Percentiles rank a stretch among this genome's conserved stretches.
Conservation (phyloP, 768 basidiomycete genomes). For the Serendipita sp. region DNA sequence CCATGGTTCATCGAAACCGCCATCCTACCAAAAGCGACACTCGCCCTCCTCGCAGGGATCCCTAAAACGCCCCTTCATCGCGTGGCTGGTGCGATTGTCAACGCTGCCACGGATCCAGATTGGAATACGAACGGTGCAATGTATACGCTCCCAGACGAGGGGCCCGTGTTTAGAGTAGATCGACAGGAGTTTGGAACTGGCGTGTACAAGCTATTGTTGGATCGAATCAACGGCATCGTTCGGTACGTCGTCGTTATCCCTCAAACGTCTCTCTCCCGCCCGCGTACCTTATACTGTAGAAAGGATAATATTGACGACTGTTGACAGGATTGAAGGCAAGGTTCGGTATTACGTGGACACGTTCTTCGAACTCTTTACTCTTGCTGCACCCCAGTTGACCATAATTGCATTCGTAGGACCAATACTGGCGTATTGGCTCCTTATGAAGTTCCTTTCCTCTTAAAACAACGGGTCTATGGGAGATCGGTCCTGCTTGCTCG, state of each 20-base stretch:
- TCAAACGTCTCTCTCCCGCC: too few species aligned
- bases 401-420: background rate
- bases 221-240: background rate
- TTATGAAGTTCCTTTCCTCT: background rate
- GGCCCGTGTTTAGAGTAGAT: conserved; percentile 31
- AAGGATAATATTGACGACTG: background rate
- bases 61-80: conserved; percentile 32
- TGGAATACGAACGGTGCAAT: conserved; percentile 29
- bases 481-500: too few species aligned
- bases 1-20: conserved; percentile 39
- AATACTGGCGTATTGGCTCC: background rate
- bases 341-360: background rate
- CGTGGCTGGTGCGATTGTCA: conserved; percentile 37
- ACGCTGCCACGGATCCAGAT: conserved; percentile 32
- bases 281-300: too few species aligned
- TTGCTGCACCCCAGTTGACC: background rate
- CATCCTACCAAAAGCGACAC: conserved; percentile 26
- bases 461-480: too few species aligned
- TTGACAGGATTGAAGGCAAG: background rate
- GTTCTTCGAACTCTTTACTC: background rate
- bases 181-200: conserved; percentile 28
- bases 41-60: conserved; percentile 32
- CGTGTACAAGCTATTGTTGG: conserved; percentile 36
- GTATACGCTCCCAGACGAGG: conserved; percentile 34
- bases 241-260: background rate